Conservation (phyloP, 176 grass and related monocot genomes). For the Paspalum vaginatum region DNA sequence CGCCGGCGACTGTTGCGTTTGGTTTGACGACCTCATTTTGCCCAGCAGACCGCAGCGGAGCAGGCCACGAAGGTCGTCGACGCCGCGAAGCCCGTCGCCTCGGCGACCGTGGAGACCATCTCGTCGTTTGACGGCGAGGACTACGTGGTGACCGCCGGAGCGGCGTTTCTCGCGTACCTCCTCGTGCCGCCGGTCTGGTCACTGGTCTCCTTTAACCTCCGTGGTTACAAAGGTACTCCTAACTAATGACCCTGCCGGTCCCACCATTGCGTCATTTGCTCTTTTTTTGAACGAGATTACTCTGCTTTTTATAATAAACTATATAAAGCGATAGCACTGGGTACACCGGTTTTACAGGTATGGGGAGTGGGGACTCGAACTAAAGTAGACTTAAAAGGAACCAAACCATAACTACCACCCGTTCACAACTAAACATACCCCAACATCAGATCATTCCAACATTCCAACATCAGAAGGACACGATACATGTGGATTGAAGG, state of each 20-base stretch:
- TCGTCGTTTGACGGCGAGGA: conserved; percentile 49
- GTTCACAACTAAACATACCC: no score
- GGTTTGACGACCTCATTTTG: conserved; percentile 29
- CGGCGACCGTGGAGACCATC: conserved; percentile 72
- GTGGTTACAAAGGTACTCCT: conserved; percentile 83
- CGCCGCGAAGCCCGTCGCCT: conserved; percentile 81
- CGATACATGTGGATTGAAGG: no score
- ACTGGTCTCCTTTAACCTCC: conserved; percentile 62
- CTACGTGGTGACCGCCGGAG: conserved; percentile 62
- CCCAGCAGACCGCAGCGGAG: conserved; percentile 69
- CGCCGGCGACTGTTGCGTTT: not conserved
- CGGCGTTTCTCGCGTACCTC: conserved; percentile 77
- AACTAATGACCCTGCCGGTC: no score
- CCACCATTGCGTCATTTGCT: not conserved
- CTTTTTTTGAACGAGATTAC: no score
- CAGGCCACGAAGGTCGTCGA: conserved; percentile 68
- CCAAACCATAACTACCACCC: no score
- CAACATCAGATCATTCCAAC: no score
- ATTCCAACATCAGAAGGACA: no score
- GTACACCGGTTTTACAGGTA: not conserved
- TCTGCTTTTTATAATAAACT: not conserved
- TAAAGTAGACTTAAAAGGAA: no score
- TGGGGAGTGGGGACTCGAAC: not conserved
- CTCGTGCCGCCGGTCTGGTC: conserved; percentile 84
- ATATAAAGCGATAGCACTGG: not conserved